Evolutionary conservation across 768 basidiomycete species (phyloP), one percentile per base, ranked within the genome.

Genomic region (Brasilioporus rufonigricans): DNA sequence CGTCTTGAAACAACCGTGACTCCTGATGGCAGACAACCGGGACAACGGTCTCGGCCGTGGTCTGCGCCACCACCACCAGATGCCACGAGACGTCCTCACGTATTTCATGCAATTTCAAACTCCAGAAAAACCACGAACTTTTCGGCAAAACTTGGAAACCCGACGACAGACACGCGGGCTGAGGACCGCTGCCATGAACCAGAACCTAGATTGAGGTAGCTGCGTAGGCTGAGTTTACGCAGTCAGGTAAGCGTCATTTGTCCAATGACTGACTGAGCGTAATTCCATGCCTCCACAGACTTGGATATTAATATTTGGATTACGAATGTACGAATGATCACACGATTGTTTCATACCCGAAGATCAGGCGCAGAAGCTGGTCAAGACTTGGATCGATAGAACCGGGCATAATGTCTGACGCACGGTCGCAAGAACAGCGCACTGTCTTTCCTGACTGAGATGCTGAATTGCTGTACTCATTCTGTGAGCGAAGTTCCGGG

Each of bases 1-100:
- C 74, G 79, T 55, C 63, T 70, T 62, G 80, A 80, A 45, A 80
- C 80, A 5, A 79, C 78, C 31, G 63, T 79, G 54, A 80, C 76
- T 19, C 69, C 73, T 40, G 76, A 75, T 44, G 77, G 77, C 49
- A 72, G 72, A 53, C 75, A 77, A 56, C 52, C 65, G 48, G 71
- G 67, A n/a, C 61, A 50, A 46, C 59, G 55, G 50, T 59, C 68
- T 55, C 57, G 58, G 38, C 62, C 62, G 26, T 62, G 62, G 57
- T 65, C 63, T 52, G 64, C 65, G 53, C 69, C 59, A 57, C 62
- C 60, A 65, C n/a, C n/a, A n/a, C n/a, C n/a, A n/a, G n/a, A 59
- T 40, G 53, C 54, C 52, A 62, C 52, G 59, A 44, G 55, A 24
- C 49, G 44, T 45, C 62, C 60, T 57, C 61, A 53, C 51, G 59